These are phyloP conservation scores for Talaromyces sp. DNA, from an alignment of 2,329 filamentous ascomycete species.

Conservation along the genomic window DNA sequence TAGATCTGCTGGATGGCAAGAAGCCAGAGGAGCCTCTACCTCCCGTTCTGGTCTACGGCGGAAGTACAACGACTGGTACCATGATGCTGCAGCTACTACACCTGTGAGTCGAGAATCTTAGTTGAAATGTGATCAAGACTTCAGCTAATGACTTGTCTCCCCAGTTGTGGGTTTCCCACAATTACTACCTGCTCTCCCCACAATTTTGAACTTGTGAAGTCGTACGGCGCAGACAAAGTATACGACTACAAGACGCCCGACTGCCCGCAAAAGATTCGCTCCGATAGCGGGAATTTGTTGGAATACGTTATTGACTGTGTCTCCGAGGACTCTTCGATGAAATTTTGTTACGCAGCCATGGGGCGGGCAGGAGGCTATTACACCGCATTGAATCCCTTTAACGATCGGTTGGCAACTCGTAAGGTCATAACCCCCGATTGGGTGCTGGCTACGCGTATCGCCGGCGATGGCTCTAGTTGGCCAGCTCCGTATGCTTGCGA, in stretches of 20 bases:
- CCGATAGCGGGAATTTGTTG: conserved; percentile 40
- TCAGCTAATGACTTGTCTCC: background rate
- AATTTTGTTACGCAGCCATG: conserved; percentile 39
- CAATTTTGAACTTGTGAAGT: conserved; percentile 33
- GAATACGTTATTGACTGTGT: conserved; percentile 47
- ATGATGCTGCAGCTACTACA: conserved; percentile 46
- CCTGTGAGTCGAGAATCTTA: conserved; percentile 23
- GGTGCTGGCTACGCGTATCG: conserved; percentile 26
- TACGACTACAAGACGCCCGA: conserved; percentile 42
- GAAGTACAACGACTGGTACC: conserved; percentile 44
- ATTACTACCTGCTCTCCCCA: conserved; percentile 37
- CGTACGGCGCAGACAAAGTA: conserved; percentile 32
- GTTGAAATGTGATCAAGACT: background rate
- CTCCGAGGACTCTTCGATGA: conserved; percentile 31
- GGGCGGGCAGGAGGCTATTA: conserved; percentile 36
- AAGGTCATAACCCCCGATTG: conserved; percentile 26
- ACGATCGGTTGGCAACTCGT: conserved; percentile 21
- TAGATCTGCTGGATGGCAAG: background rate
- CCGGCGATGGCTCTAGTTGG: conserved; percentile 23
- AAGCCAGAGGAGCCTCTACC: conserved; percentile 4
- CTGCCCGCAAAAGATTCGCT: conserved; percentile 35
- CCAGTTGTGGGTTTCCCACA: conserved; percentile 24
- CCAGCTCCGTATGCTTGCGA: conserved; percentile 22
- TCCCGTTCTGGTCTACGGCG: conserved; percentile 47
- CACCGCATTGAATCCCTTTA: conserved; percentile 25